Evolutionary conservation across 2,329 filamentous ascomycete species (phyloP).

Genomic region (Colletotrichum cereale): DNA sequence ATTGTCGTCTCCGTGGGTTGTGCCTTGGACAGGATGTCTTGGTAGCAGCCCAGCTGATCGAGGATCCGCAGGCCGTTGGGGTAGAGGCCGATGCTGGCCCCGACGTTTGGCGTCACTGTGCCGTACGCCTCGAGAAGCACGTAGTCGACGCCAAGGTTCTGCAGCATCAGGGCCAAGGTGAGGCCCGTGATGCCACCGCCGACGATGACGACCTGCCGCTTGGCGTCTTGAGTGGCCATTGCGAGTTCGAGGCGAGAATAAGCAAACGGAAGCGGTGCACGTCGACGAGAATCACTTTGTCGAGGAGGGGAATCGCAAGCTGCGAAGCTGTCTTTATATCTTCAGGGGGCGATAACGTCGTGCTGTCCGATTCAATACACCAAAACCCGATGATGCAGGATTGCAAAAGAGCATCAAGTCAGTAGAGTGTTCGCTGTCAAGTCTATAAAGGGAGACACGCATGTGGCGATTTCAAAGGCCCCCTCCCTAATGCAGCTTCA

Average conservation of each 20-base stretch:
- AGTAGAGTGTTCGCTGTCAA: background rate
- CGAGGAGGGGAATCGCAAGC: background rate
- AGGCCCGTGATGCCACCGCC: slow-evolving; percentile 44
- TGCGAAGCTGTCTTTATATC: background rate
- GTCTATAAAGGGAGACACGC: background rate
- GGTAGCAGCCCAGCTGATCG: slow-evolving; percentile 61
- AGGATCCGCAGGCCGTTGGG: slow-evolving; percentile 59
- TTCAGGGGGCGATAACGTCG: no score
- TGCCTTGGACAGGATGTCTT: slow-evolving; percentile 20
- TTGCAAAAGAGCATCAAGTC: background rate
- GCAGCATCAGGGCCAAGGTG: slow-evolving; percentile 52
- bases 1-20: slow-evolving; percentile 15
- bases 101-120: slow-evolving; percentile 58
- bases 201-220: slow-evolving; percentile 42
- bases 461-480: slow-evolving; percentile 3
- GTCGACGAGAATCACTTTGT: background rate
- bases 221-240: slow-evolving; percentile 19
- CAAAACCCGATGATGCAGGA: background rate
- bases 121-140: slow-evolving; percentile 59
- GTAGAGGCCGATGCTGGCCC: slow-evolving; percentile 61
- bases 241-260: background rate
- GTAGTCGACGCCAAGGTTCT: slow-evolving; percentile 60
- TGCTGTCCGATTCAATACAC: no score
- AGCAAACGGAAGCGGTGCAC: background rate
- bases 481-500: background rate